Percentiles rank a stretch among this genome's conserved stretches.
phyloP scores from a whole-genome alignment of 2,329 filamentous ascomycete genomes.

The Paramyrothecium sp. region DNA sequence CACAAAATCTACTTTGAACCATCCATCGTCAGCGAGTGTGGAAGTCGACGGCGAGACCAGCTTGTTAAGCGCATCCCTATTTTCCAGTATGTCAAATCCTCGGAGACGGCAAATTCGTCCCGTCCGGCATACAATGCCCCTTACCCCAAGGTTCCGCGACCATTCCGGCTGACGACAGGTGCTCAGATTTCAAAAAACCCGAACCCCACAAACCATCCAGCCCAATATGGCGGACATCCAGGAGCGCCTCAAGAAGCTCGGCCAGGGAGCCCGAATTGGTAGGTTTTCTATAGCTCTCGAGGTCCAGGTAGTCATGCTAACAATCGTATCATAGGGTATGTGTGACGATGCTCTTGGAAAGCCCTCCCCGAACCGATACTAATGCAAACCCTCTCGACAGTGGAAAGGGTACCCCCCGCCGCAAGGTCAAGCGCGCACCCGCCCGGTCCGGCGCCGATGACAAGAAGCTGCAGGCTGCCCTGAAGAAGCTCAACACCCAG shows the following conservation, averaged over 20 bases:
- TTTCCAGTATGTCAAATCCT: conserved; percentile 27
- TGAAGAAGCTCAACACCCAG: conserved; percentile 99
- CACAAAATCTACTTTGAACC: conserved; percentile 40
- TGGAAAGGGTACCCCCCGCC: conserved; percentile 96
- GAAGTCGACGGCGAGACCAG: conserved; percentile 34
- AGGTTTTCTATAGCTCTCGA: conserved; percentile 36
- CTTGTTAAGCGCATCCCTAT: conserved; percentile 29
- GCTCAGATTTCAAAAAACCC: conserved; percentile 12
- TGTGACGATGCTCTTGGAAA: conserved; percentile 13
- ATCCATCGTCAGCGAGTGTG: conserved; percentile 24
- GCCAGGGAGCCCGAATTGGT: conserved; percentile 62
- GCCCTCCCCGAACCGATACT: conserved; percentile 19
- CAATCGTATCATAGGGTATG: conserved; percentile 32
- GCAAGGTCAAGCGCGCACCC: conserved; percentile 98
- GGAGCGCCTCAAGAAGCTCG: conserved; percentile 60
- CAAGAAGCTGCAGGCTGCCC: conserved; percentile 96
- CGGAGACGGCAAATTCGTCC: background rate
- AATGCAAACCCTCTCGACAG: conserved; percentile 37
- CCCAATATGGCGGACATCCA: conserved; percentile 54
- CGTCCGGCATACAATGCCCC: conserved; percentile 14
- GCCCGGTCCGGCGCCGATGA: conserved; percentile 91
- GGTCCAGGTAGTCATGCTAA: conserved; percentile 8
- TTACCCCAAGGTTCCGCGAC: conserved; percentile 15
- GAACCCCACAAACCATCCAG: conserved; percentile 21
- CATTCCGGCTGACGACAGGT: background rate